Evolutionary conservation across 805 yeast species (phyloP), one percentile per base, ranked within the genome.

Genomic region (Suhomyces pyralidae): DNA sequence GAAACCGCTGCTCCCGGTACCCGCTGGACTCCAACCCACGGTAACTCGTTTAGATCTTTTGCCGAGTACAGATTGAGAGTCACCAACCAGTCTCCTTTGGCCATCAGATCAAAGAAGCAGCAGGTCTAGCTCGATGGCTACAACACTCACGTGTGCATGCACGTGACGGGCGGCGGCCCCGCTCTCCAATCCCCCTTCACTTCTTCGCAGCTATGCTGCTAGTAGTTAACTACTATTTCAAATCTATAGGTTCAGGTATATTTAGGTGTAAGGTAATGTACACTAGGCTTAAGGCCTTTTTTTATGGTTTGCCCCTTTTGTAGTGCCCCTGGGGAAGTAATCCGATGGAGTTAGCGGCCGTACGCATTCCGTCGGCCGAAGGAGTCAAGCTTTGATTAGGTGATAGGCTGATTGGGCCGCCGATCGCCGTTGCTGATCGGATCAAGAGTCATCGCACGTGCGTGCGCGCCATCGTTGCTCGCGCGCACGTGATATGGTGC

Each of bases 51-150:
- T 62, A 65, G 77, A 52, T 66, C 76, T 3, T 75, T 75, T 61
- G 77, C 77, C 40, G 79, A 75, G 58, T 75, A 75, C 65, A 65
- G 79, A 57, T 70, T 75, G 61, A 68, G 69, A 54, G 77, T 64
- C 7, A 66, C 67, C 44, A 68, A 74, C 64, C 78, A 73, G 54
- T 64, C 72, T 44, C 79, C 79, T 14, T 73, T 75, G 65, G 66
- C 65, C 22, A 49, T 67, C 50, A 66, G 66, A 52, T 54, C 56
- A 30, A 60, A 62, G 50, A 26, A 48, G 19, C 38, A 25, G 49
- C 32, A 26, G 34, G 12, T 42, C 15, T 22, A 42, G 30, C 25
- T n/a, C n/a, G n/a, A n/a, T n/a, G n/a, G n/a, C n/a, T n/a, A n/a
- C n/a, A n/a, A n/a, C n/a, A n/a, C n/a, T 20, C 22, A 20, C 22